Evolutionary conservation across 1,139 yeast species (phyloP), one percentile per base, ranked within the genome.

Genomic region (Hyphopichia wangnamkhiaoensis): DNA sequence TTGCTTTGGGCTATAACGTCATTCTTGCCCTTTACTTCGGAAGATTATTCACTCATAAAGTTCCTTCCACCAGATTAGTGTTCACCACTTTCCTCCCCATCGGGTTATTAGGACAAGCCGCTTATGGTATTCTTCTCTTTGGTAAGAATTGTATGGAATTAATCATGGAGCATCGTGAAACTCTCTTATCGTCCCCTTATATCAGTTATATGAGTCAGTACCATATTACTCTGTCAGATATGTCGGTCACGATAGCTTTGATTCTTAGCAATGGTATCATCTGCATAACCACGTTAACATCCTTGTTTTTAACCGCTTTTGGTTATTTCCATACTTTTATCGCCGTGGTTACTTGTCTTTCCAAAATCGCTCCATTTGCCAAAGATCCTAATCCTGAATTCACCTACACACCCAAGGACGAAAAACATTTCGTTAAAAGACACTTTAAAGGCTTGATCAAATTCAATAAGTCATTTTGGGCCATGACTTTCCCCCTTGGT

Each of bases 401-500:
- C 41, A 51, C 58, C 14, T 52, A 53, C 30, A 20, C 20, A n/a
- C 46, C 48, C 4, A 47, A 48, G 18, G 53, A 52, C n/a, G 49
- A 47, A 36, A 34, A 45, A 6, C 43, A 41, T 2, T 45, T 43
- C 42, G 29, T 38, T 17, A 50, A 42, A 35, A 40, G 41, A 23
- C 14, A 30, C 3, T 53, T 56, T 35, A 45, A 50, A 25, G 73
- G 76, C 1, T 48, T 57, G 13, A 56, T 73, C 21, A 53, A 53
- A 34, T 87, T 81, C 67, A 71, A 74, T 42, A 74, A 76, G 47
- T 79, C 82, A 0, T 87, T 84, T 76, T 89, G 96, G 95, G 81
- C 90, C 23, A 79, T 86, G 71, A 85, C 96, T 45, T 90, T 90
- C 81, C 96, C 96, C 2, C 56, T 88, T 49, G 96, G 96, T 2